phyloP scores from a whole-genome alignment of 495 filamentous ascomycete species.

The Aspergillus ellipticus region DNA sequence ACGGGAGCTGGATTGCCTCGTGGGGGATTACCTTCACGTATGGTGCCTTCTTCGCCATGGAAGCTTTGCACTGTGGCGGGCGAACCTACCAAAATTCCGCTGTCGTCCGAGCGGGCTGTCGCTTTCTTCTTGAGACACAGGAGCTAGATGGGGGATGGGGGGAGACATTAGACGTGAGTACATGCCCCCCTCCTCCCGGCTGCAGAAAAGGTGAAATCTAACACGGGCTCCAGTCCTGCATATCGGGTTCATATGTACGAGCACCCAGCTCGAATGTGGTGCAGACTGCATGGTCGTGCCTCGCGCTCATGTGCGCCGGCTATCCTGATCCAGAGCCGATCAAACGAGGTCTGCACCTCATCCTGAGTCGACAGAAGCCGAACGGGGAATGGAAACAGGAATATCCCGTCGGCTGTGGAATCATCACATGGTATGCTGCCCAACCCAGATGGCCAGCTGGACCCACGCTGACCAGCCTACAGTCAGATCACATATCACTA shows the following conservation, averaged over 20 bases:
- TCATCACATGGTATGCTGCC: not conserved
- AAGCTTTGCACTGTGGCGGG: slow-evolving; percentile 13
- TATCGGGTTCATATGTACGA: slow-evolving; percentile 1
- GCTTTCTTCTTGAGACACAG: not conserved
- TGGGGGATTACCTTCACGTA: slow-evolving; percentile 24
- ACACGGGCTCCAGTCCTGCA: not conserved
- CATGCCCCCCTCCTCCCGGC: not conserved
- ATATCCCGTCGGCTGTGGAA: slow-evolving; percentile 2
- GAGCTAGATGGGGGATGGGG: slow-evolving; percentile 2
- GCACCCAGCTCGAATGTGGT: not conserved
- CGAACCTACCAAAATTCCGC: not conserved
- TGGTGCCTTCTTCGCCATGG: slow-evolving; percentile 18
- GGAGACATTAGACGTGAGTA: slow-evolving; percentile 1
- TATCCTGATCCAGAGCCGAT: slow-evolving; percentile 7
- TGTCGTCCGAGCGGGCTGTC: slow-evolving; percentile 2
- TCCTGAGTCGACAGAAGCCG: slow-evolving; percentile 7
- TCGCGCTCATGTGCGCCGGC: slow-evolving; percentile 6
- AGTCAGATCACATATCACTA: slow-evolving; percentile 11
- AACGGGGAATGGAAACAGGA: slow-evolving; percentile 6
- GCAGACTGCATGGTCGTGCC: slow-evolving; percentile 3
- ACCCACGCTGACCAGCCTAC: slow-evolving; percentile 7
- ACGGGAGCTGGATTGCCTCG: slow-evolving; percentile 19
- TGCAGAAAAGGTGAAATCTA: not conserved
- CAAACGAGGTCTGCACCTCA: slow-evolving; percentile 2
- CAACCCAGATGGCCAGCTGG: slow-evolving; percentile 1